Percentiles rank a stretch among this genome's conserved stretches.
Evolutionary conservation across 1,284 basidiomycete genomes (phyloP).

Genomic region (Trametes sp.): DNA sequence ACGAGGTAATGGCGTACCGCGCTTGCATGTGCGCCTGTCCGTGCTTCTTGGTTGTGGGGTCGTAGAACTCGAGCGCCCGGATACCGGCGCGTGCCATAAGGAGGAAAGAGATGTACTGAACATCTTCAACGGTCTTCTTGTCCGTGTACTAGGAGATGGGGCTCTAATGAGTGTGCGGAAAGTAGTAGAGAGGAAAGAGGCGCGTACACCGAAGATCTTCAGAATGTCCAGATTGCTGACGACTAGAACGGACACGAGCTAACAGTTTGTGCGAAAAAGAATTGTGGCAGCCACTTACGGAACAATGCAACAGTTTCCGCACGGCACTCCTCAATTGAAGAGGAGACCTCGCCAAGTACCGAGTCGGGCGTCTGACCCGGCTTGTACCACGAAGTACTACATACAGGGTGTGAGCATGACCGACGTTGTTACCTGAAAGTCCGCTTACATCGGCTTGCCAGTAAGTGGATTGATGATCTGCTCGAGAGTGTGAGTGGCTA

Average conservation of each 20-base stretch:
- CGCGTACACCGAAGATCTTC: conserved; percentile 74
- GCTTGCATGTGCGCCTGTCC: conserved; percentile 95
- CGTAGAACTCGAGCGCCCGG: conserved; percentile 82
- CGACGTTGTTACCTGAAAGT: no score
- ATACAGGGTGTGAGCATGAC: background rate
- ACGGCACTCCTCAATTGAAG: conserved; percentile 88
- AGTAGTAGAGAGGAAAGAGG: background rate
- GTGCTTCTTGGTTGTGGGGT: conserved; percentile 81
- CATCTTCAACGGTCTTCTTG: conserved; percentile 73
- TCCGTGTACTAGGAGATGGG: conserved; percentile 63
- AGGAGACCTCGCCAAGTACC: conserved; percentile 84
- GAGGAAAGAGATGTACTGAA: conserved; percentile 84
- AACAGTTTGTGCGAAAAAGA: conserved; percentile 11
- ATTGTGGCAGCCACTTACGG: conserved; percentile 52
- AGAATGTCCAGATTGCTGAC: conserved; percentile 76
- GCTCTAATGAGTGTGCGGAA: conserved; percentile 5
- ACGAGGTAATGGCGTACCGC: conserved; percentile 52
- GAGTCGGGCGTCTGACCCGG: conserved; percentile 82
- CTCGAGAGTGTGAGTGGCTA: background rate
- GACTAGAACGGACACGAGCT: conserved; percentile 49
- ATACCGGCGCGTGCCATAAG: conserved; percentile 86
- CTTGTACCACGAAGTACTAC: conserved; percentile 82
- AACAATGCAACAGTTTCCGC: conserved; percentile 85
- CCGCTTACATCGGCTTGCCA: conserved; percentile 73
- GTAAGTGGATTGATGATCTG: conserved; percentile 86